Conservation (phyloP, 2,329 filamentous ascomycete genomes). For the Ophiocordyceps sinensis region DNA sequence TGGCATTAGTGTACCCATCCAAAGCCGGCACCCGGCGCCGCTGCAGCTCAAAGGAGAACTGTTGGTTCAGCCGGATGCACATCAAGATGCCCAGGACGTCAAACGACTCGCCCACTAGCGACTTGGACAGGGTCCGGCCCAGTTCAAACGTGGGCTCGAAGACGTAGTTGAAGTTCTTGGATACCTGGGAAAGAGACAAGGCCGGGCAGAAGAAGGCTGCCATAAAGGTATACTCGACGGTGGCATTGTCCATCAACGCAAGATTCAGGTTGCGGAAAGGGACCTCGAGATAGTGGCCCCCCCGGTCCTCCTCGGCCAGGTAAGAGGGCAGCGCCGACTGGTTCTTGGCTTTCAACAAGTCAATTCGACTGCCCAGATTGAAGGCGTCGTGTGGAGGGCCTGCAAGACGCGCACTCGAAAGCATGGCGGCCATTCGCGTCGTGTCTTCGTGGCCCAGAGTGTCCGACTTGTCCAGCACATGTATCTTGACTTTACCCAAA, state of each 20-base stretch:
- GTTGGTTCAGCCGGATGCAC: constrained; percentile 88
- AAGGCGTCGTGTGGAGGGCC: constrained; percentile 70
- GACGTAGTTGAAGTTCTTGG: constrained; percentile 71
- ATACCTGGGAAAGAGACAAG: constrained; percentile 61
- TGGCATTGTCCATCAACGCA: constrained; percentile 84
- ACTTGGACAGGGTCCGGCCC: constrained; percentile 62
- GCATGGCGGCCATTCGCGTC: constrained; percentile 46
- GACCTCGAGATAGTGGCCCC: constrained; percentile 73
- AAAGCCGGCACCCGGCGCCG: constrained; percentile 77
- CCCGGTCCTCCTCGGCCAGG: constrained; percentile 78
- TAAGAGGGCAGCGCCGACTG: constrained; percentile 73
- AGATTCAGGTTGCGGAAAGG: constrained; percentile 93
- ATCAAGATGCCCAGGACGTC: constrained; percentile 79
- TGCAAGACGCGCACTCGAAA: constrained; percentile 29
- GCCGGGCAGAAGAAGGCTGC: constrained; percentile 76
- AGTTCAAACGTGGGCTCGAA: constrained; percentile 84
- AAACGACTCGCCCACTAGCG: constrained; percentile 59
- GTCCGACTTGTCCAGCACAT: constrained; percentile 70
- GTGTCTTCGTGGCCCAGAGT: constrained; percentile 67
- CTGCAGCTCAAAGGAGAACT: constrained; percentile 87
- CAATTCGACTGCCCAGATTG: constrained; percentile 72
- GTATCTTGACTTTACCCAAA: constrained; percentile 71
- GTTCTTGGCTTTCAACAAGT: constrained; percentile 61
- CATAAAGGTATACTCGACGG: constrained; percentile 88
- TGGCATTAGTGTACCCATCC: constrained; percentile 86